phyloP scores from a whole-genome alignment of 805 yeast genomes.

The Ogataea minuta region DNA sequence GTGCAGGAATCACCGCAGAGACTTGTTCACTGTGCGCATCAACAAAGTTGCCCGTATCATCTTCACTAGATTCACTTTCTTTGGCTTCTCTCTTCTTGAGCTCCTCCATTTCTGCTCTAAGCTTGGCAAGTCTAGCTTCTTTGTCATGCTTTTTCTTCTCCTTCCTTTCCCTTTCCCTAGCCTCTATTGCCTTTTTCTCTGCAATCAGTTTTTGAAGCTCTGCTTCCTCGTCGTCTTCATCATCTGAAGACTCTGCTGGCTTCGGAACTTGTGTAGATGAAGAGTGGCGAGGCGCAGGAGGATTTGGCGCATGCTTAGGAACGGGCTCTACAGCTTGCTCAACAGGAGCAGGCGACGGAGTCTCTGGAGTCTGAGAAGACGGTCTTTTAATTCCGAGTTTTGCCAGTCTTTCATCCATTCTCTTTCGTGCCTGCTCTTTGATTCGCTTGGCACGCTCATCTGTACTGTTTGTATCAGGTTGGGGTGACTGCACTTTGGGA shows the following conservation, averaged over 20 bases:
- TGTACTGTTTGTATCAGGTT: constrained; percentile 2
- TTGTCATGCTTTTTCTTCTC: constrained; percentile 54
- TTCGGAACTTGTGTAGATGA: constrained; percentile 4
- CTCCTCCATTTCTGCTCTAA: constrained; percentile 59
- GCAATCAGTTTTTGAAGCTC: constrained; percentile 44
- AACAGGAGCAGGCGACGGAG: constrained; percentile 7
- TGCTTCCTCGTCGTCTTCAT: constrained; percentile 45
- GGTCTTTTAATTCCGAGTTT: constrained; percentile 64
- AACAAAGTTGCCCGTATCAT: constrained; percentile 21
- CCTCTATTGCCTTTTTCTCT: constrained; percentile 48
- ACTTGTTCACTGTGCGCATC: constrained; percentile 7
- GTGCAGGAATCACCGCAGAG: constrained; percentile 9
- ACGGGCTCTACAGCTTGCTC: constrained; percentile 18
- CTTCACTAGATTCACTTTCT: constrained; percentile 24
- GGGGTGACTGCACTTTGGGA: neutral
- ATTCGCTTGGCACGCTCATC: constrained; percentile 54
- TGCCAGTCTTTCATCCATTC: constrained; percentile 84
- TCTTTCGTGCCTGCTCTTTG: constrained; percentile 75
- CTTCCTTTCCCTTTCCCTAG: constrained; percentile 34
- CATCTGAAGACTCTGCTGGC: constrained; percentile 14
- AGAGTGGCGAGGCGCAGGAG: constrained; percentile 23
- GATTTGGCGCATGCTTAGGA: constrained; percentile 19
- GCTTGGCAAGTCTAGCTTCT: constrained; percentile 56
- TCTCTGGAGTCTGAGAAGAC: neutral
- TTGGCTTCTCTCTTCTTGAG: constrained; percentile 43